Conservation (phyloP, 352 stramenopile genomes). For the Phytophthora hybrid region DNA sequence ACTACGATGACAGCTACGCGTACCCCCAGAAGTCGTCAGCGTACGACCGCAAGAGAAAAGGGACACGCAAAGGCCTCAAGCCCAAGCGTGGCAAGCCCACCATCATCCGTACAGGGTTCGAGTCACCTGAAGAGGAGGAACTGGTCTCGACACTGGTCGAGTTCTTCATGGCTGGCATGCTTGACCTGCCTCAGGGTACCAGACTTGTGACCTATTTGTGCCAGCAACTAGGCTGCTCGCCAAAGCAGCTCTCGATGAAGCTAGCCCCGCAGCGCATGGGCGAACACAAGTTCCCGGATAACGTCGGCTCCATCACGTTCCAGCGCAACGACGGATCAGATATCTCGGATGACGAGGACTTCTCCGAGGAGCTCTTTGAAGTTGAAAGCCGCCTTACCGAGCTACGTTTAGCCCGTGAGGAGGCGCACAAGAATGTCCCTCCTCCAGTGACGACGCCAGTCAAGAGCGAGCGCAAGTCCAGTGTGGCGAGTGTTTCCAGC, state of each 20-base stretch:
- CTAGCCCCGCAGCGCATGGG: conserved; percentile 59
- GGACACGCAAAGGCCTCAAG: conserved; percentile 6
- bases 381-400: conserved; percentile 57
- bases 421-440: conserved; percentile 43
- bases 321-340: conserved; percentile 38
- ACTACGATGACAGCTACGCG: conserved; percentile 11
- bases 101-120: conserved; percentile 83
- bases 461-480: conserved; percentile 42
- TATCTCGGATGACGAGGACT: conserved; percentile 36
- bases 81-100: conserved; percentile 54
- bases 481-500: conserved; percentile 38
- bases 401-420: conserved; percentile 54
- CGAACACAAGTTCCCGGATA: conserved; percentile 67
- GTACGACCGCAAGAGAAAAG: conserved; percentile 28
- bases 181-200: conserved; percentile 65
- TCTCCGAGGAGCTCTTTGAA: conserved; percentile 62
- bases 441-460: conserved; percentile 13
- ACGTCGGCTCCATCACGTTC: conserved; percentile 66
- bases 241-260: conserved; percentile 78
- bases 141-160: conserved; percentile 69
- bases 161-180: conserved; percentile 66
- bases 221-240: conserved; percentile 58
- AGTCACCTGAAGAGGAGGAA: conserved; percentile 67
- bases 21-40: conserved; percentile 4
- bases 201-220: conserved; percentile 68